phyloP scores from a whole-genome alignment of 768 basidiomycete genomes.

The Xerocomus spinulosus region DNA sequence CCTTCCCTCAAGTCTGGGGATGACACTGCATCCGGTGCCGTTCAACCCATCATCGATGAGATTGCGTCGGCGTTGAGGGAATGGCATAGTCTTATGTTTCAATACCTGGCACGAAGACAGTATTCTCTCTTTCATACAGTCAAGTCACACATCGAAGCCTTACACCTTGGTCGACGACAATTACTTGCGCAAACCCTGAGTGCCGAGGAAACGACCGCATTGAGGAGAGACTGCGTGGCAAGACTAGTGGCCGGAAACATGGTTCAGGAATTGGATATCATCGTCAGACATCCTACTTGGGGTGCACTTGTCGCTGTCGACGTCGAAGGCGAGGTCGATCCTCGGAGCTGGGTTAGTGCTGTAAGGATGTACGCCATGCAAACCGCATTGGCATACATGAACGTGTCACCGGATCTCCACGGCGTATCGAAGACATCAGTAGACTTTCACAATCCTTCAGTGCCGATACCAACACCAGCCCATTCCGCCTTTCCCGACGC shows the following conservation, averaged over 20 bases:
- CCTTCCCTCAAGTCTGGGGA: constrained; percentile 95
- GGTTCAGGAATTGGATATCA: constrained; percentile 88
- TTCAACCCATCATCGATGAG: constrained; percentile 93
- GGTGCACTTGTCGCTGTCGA: constrained; percentile 90
- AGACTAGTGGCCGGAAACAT: constrained; percentile 87
- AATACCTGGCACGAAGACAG: constrained; percentile 83
- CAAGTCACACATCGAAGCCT: constrained; percentile 81
- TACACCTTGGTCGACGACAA: constrained; percentile 90
- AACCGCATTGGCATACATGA: constrained; percentile 72
- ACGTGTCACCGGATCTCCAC: constrained; percentile 40
- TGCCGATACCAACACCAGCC: constrained; percentile 54
- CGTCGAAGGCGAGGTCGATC: constrained; percentile 76
- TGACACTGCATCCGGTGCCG: constrained; percentile 78
- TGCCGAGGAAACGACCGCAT: constrained; percentile 75
- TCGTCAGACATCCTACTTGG: constrained; percentile 92
- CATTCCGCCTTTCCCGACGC: constrained; percentile 69
- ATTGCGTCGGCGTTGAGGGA: constrained; percentile 94
- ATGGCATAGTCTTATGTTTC: constrained; percentile 91
- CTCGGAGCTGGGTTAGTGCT: constrained; percentile 82
- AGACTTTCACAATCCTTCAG: constrained; percentile 40
- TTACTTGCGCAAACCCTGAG: constrained; percentile 84
- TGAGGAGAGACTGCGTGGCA: constrained; percentile 83
- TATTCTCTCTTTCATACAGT: constrained; percentile 87
- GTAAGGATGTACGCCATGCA: constrained; percentile 92
- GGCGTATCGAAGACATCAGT: constrained; percentile 31